These are phyloP conservation scores for Colletotrichum tofieldiae DNA, from an alignment of 2,329 filamentous ascomycete genomes.

Conservation along the genomic window DNA sequence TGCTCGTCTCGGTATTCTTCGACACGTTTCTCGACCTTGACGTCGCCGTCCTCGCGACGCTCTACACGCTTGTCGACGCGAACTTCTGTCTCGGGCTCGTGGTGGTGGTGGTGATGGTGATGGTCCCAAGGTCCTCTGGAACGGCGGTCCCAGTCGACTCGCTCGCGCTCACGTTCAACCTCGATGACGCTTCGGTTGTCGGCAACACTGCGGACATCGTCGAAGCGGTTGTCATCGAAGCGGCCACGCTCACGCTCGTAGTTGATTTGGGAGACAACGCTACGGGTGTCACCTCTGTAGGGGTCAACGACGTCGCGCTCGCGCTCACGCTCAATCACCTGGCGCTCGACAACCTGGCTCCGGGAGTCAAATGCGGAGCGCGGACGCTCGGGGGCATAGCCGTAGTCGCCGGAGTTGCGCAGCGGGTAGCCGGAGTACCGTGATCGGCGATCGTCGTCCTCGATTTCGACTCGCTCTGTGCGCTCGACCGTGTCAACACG, in stretches of 20 bases:
- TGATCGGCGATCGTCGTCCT: constrained; percentile 64
- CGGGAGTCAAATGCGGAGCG: constrained; percentile 65
- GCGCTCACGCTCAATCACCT: constrained; percentile 46
- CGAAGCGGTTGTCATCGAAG: constrained; percentile 39
- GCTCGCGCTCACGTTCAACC: constrained; percentile 52
- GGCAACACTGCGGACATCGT: constrained; percentile 54
- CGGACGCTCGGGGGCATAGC: constrained; percentile 64
- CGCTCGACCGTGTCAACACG: constrained; percentile 59
- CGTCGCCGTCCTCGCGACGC: constrained; percentile 64
- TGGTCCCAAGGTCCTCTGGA: constrained; percentile 51
- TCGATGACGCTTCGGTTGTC: constrained; percentile 58
- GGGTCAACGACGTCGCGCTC: constrained; percentile 44
- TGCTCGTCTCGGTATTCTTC: constrained; percentile 66
- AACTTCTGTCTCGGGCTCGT: constrained; percentile 56
- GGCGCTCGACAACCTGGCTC: constrained; percentile 47
- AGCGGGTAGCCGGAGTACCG: constrained; percentile 57
- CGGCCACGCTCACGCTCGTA: constrained; percentile 48
- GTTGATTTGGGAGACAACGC: constrained; percentile 52
- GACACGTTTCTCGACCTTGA: constrained; percentile 69
- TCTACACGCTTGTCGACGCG: constrained; percentile 60
- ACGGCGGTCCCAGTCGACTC: constrained; percentile 52
- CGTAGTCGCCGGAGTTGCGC: constrained; percentile 58
- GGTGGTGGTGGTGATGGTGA: constrained; percentile 44
- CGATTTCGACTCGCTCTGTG: constrained; percentile 57
- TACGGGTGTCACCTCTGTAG: constrained; percentile 46